phyloP scores from a whole-genome alignment of 441 rosid genomes.

The Jatropha multifida region DNA sequence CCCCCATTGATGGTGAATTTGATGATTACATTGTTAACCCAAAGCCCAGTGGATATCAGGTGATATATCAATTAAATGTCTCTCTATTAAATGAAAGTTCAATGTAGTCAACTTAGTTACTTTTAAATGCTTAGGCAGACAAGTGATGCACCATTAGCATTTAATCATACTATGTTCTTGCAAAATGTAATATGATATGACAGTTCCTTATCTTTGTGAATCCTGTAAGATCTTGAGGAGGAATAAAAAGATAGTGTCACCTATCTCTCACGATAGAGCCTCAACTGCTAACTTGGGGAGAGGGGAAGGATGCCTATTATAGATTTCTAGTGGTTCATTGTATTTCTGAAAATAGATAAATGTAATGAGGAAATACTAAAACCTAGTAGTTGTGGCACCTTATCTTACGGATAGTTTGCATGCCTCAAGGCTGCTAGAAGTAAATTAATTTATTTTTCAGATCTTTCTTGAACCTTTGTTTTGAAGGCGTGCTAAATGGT shows the following conservation, averaged over 20 bases:
- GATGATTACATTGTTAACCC: slow-evolving; percentile 84
- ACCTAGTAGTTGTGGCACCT: neutral
- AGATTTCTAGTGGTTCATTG: neutral
- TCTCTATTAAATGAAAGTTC: neutral
- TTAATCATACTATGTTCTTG: neutral
- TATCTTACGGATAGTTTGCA: neutral
- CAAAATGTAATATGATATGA: neutral
- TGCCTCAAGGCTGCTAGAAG: neutral
- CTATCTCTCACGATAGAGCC: neutral
- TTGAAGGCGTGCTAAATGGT: neutral
- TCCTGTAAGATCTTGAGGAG: neutral
- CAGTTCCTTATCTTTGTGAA: neutral
- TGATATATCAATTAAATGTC: slow-evolving; percentile 21
- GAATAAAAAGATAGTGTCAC: neutral
- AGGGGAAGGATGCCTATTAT: neutral
- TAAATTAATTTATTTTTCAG: neutral
- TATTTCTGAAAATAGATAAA: neutral
- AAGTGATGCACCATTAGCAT: neutral
- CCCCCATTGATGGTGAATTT: slow-evolving; percentile 78
- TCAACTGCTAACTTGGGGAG: neutral
- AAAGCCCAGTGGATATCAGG: slow-evolving; percentile 85
- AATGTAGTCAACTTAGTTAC: neutral
- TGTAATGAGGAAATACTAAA: neutral
- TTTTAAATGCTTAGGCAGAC: neutral
- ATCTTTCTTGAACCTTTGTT: neutral